A percentile compares a stretch with the other conserved stretches of the same genome.
These are phyloP conservation scores for Brettanomyces bruxellensis DNA, from an alignment of 805 yeast species.

Conservation along the genomic window DNA sequence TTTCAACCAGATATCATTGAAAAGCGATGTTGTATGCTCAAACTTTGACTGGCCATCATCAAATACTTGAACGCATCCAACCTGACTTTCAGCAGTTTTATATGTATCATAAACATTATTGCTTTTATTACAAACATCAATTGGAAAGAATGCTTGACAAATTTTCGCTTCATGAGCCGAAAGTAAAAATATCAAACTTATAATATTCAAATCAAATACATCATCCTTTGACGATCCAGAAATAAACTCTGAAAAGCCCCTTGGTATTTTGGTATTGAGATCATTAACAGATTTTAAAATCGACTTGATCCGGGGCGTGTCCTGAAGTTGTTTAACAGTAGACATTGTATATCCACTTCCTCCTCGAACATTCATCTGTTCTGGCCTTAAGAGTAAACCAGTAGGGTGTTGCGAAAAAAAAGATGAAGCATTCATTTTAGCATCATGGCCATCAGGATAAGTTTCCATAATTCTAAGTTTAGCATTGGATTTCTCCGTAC, in stretches of 20 bases:
- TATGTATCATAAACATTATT: conserved; percentile 1
- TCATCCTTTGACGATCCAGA: conserved; percentile 10
- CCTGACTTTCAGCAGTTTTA: neutral
- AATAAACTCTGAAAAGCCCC: conserved; percentile 37
- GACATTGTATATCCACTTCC: conserved; percentile 26
- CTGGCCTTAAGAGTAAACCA: neutral
- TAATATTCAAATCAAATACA: conserved; percentile 39
- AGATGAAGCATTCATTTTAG: neutral
- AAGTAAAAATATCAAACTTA: conserved; percentile 66
- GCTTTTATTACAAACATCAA: conserved; percentile 5
- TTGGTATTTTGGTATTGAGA: conserved; percentile 41
- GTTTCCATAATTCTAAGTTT: conserved; percentile 13
- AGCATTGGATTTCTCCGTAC: conserved; percentile 10
- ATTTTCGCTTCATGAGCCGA: conserved; percentile 45
- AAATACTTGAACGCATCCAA: conserved; percentile 6
- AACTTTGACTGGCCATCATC: conserved; percentile 1
- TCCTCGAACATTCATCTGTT: conserved; percentile 14
- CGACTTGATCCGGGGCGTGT: conserved; percentile 87
- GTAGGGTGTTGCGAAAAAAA: neutral
- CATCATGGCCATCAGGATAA: neutral
- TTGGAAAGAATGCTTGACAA: conserved; percentile 21
- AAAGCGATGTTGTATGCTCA: conserved; percentile 30
- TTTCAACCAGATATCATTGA: conserved; percentile 69
- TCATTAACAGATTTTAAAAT: conserved; percentile 85
- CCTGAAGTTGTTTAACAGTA: conserved; percentile 76